Conservation (phyloP, 345 rosid species). For the Gynandropsis gynandra region DNA sequence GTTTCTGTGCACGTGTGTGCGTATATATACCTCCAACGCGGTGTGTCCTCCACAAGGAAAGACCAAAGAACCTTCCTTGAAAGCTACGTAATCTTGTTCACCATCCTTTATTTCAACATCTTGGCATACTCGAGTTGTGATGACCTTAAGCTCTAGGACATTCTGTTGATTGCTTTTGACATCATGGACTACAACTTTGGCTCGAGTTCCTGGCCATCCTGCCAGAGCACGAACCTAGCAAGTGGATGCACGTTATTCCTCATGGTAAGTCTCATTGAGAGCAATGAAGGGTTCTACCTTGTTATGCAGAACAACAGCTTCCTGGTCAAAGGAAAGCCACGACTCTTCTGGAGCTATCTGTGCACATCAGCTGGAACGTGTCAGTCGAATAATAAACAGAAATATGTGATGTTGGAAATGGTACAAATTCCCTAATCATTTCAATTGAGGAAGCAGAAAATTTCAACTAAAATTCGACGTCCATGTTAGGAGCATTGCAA, state of each 20-base stretch:
- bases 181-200: conserved; percentile 46
- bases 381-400: conserved; percentile 2
- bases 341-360: conserved; percentile 83
- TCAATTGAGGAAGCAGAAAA: background rate
- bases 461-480: background rate
- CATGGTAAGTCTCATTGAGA: background rate
- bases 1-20: background rate
- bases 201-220: conserved; percentile 98
- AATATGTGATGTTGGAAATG: background rate
- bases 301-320: conserved; percentile 71
- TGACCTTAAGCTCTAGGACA: conserved; percentile 58
- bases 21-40: conserved; percentile 53
- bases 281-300: conserved; percentile 39
- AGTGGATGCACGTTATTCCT: conserved; percentile 17
- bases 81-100: conserved; percentile 38
- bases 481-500: background rate
- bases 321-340: conserved; percentile 72
- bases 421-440: background rate
- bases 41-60: conserved; percentile 68
- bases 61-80: conserved; percentile 45
- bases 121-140: conserved; percentile 51
- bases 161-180: conserved; percentile 30
- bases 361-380: conserved; percentile 14
- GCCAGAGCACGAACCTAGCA: conserved; percentile 93
- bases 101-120: conserved; percentile 16